Percentiles rank a stretch among this genome's conserved stretches.
Conservation (phyloP, 78 protist species). For the Bigelowiella natans region DNA sequence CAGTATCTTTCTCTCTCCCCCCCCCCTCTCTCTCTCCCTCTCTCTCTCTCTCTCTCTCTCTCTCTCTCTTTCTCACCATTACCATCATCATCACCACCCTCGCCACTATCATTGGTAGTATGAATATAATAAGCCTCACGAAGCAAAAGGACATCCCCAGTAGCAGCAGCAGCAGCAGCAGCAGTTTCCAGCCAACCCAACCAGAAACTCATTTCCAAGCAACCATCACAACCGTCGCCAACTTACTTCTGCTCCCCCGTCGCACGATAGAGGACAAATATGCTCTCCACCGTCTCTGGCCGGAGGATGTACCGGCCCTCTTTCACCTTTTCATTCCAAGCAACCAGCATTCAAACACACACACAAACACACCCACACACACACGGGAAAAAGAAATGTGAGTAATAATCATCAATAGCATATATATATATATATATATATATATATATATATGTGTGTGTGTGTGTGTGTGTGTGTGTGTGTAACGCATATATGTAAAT, state of each 20-base stretch:
- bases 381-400: neutral
- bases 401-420: neutral
- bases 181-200: too few species aligned
- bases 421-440: neutral
- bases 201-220: neutral
- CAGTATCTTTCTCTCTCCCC: neutral
- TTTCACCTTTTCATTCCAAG: neutral
- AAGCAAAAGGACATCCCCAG: too few species aligned
- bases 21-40: neutral
- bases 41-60: neutral
- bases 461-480: neutral
- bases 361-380: neutral
- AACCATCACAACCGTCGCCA: neutral
- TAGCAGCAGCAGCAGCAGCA: too few species aligned
- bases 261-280: conserved; percentile 38
- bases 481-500: neutral
- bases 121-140: neutral
- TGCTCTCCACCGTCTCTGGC: conserved; percentile 56
- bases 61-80: neutral
- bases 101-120: neutral
- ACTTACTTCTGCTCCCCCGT: neutral
- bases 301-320: neutral
- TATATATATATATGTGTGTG: neutral
- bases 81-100: neutral
- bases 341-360: neutral